Evolutionary conservation across 2,329 filamentous ascomycete genomes (phyloP).

Genomic region (Alternaria triticina): DNA sequence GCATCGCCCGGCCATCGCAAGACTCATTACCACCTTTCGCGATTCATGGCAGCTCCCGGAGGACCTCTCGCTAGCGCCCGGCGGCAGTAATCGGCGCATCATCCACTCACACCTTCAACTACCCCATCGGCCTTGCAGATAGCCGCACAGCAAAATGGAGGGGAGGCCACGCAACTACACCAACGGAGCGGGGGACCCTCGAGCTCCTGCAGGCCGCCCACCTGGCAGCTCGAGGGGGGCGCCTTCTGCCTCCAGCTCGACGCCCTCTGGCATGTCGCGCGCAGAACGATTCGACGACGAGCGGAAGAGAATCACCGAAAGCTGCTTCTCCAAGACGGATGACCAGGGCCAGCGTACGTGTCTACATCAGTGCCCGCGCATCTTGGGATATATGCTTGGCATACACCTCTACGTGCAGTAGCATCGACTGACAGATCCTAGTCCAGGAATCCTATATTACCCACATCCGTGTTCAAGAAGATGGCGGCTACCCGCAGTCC

Average conservation of each 20-base stretch:
- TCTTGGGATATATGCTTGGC: background rate
- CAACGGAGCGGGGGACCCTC: conserved; percentile 33
- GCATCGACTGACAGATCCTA: conserved; percentile 44
- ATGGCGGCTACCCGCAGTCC: conserved; percentile 78
- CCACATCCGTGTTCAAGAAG: conserved; percentile 90
- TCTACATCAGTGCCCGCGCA: background rate
- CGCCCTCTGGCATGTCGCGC: conserved; percentile 48
- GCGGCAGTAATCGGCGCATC: conserved; percentile 12
- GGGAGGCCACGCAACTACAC: conserved; percentile 41
- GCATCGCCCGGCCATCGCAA: conserved; percentile 16
- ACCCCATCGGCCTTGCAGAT: background rate
- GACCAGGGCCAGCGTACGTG: conserved; percentile 80
- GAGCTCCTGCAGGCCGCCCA: conserved; percentile 32
- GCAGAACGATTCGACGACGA: conserved; percentile 96
- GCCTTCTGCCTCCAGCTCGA: conserved; percentile 33
- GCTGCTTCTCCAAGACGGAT: conserved; percentile 91
- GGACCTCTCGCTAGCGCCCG: conserved; percentile 21
- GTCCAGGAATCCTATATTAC: conserved; percentile 96
- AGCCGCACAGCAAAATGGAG: conserved; percentile 36
- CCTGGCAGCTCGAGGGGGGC: conserved; percentile 37
- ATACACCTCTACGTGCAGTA: background rate
- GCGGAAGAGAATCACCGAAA: conserved; percentile 91
- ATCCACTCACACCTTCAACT: background rate
- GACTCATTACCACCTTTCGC: conserved; percentile 20
- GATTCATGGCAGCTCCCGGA: conserved; percentile 29